Conservation (phyloP, 768 basidiomycete genomes). For the Naganishia kalamii region DNA sequence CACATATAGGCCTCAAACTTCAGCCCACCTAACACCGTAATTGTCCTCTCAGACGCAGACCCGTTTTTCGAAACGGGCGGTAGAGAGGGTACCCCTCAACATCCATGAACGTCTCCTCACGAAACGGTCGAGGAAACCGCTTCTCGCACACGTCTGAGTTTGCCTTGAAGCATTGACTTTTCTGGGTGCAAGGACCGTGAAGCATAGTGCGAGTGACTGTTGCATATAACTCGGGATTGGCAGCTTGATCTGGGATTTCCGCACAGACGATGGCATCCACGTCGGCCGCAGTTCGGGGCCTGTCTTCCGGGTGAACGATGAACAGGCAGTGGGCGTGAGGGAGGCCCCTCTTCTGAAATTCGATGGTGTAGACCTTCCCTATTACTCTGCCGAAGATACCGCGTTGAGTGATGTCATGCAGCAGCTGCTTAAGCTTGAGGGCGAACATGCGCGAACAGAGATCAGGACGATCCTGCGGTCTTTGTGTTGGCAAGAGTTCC, state of each 20-base stretch:
- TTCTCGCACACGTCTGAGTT: too few species aligned
- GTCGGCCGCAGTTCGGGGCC: slow-evolving; percentile 46
- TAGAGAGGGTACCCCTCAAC: too few species aligned
- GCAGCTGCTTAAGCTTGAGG: slow-evolving; percentile 47
- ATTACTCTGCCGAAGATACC: slow-evolving; percentile 50
- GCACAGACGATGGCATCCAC: slow-evolving; percentile 51
- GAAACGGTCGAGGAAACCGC: too few species aligned
- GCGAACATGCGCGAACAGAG: slow-evolving; percentile 52
- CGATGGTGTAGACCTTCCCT: slow-evolving; percentile 54
- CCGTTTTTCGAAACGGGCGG: too few species aligned
- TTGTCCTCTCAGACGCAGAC: too few species aligned
- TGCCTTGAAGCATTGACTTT: too few species aligned
- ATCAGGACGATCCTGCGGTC: slow-evolving; percentile 48
- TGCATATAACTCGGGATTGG: slow-evolving; percentile 49
- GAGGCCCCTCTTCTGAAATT: slow-evolving; percentile 58
- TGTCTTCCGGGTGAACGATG: slow-evolving; percentile 46
- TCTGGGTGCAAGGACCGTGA: slow-evolving; percentile 52
- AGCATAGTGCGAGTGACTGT: slow-evolving; percentile 51
- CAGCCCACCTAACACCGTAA: too few species aligned
- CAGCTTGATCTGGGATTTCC: slow-evolving; percentile 49
- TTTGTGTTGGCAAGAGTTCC: slow-evolving; percentile 21
- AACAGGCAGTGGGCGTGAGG: slow-evolving; percentile 56
- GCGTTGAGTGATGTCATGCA: slow-evolving; percentile 46
- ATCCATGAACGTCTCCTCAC: too few species aligned
- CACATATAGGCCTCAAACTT: too few species aligned